These are phyloP conservation scores for Fusarium illudens DNA, from an alignment of 2,329 filamentous ascomycete species.

Conservation along the genomic window DNA sequence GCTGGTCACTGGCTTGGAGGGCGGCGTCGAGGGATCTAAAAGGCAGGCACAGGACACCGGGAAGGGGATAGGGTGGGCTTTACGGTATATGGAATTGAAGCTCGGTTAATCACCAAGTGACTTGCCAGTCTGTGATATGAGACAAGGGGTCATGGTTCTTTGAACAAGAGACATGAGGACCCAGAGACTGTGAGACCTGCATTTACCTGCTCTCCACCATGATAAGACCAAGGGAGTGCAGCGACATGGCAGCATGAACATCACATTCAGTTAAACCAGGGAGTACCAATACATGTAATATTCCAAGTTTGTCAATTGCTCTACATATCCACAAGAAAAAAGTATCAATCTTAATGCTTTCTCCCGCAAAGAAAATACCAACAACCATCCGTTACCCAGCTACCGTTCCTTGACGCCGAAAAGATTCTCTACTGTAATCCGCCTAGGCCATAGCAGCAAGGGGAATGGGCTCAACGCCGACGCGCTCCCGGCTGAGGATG, in stretches of 20 bases:
- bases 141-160: too few species aligned
- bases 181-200: neutral
- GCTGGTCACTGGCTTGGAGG: neutral
- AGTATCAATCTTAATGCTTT: slow-evolving; percentile 16
- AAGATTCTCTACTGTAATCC: slow-evolving; percentile 6
- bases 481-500: slow-evolving; percentile 90
- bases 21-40: slow-evolving; percentile 11
- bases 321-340: slow-evolving; percentile 3
- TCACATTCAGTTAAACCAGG: neutral
- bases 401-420: slow-evolving; percentile 28
- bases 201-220: neutral
- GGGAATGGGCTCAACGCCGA: slow-evolving; percentile 78
- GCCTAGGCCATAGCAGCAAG: slow-evolving; percentile 60
- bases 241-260: neutral
- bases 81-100: slow-evolving; percentile 15
- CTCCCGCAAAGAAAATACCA: slow-evolving; percentile 1
- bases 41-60: neutral
- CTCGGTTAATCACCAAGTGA: neutral
- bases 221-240: neutral
- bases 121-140: neutral
- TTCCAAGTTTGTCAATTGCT: neutral
- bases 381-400: slow-evolving; percentile 21
- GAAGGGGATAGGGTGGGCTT: neutral
- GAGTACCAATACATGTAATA: neutral
- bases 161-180: neutral